Evolutionary conservation across 371 early-diverging fungal genomes (phyloP).

Genomic region (Rhizopus microsporus): DNA sequence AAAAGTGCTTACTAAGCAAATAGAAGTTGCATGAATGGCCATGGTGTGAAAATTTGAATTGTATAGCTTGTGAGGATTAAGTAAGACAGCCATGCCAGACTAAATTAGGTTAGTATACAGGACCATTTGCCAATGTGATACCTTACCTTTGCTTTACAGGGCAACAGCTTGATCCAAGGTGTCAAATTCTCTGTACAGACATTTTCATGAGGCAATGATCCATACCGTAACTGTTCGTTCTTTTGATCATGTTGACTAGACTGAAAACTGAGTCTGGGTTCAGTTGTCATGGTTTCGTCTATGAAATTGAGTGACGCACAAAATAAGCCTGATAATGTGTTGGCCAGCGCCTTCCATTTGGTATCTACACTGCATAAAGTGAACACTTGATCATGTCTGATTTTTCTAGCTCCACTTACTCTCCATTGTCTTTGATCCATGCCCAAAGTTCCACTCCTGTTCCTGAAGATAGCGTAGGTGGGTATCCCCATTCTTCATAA

Average conservation of each 20-base stretch:
- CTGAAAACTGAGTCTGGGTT: constrained; percentile 69
- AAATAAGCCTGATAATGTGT: constrained; percentile 89
- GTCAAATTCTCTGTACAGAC: constrained; percentile 98
- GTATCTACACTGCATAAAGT: constrained; percentile 55
- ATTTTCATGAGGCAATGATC: constrained; percentile 85
- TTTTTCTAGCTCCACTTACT: constrained; percentile 32
- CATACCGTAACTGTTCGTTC: constrained; percentile 64
- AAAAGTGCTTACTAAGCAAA: constrained; percentile 50
- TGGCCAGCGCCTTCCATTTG: constrained; percentile 87
- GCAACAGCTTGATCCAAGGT: constrained; percentile 94
- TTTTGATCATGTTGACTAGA: background rate
- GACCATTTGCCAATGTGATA: background rate
- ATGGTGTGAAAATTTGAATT: constrained; percentile 91
- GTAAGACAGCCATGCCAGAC: constrained; percentile 83
- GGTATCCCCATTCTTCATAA: constrained; percentile 78
- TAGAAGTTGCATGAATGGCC: constrained; percentile 66
- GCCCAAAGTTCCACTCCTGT: constrained; percentile 84
- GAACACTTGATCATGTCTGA: background rate
- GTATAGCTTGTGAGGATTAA: constrained; percentile 88
- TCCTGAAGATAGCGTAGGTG: constrained; percentile 57
- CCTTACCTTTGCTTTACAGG: constrained; percentile 83
- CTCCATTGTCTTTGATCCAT: constrained; percentile 62
- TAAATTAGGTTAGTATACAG: constrained; percentile 21
- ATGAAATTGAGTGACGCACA: constrained; percentile 96
- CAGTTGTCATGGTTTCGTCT: constrained; percentile 75